phyloP scores from a whole-genome alignment of 495 filamentous ascomycete species.

The Neurospora sp. region DNA sequence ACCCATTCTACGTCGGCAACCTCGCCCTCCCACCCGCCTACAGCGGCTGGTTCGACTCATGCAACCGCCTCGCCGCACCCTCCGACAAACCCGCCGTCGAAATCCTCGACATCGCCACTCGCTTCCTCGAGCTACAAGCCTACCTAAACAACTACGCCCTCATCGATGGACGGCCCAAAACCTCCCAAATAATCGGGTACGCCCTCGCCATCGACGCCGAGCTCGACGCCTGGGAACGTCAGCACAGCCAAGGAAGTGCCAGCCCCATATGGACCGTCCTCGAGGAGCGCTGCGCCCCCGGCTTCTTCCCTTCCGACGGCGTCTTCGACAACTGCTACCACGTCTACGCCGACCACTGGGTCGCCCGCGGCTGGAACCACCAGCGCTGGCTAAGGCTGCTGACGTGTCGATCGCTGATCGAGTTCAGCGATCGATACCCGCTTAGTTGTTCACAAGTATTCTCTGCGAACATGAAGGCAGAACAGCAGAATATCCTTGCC shows the following conservation, averaged over 20 bases:
- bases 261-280: constrained; percentile 17
- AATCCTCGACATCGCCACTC: constrained; percentile 21
- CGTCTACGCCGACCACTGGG: constrained; percentile 47
- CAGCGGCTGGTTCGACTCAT: constrained; percentile 26
- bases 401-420: constrained; percentile 42
- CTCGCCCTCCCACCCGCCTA: constrained; percentile 25
- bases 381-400: constrained; percentile 53
- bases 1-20: constrained; percentile 20
- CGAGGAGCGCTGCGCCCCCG: constrained; percentile 11
- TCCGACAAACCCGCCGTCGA: constrained; percentile 21
- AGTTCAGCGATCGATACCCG: constrained; percentile 21
- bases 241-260: constrained; percentile 12
- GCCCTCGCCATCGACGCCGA: constrained; percentile 24
- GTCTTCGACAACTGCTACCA: constrained; percentile 52
- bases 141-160: constrained; percentile 17
- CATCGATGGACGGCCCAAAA: constrained; percentile 23
- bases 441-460: constrained; percentile 4
- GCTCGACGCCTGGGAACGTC: constrained; percentile 25
- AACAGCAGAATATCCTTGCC: constrained; percentile 21
- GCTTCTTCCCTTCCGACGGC: constrained; percentile 25
- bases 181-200: constrained; percentile 19
- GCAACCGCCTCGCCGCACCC: constrained; percentile 15
- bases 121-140: constrained; percentile 24
- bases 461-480: constrained; percentile 23
- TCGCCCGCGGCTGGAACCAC: constrained; percentile 50